Base-by-base conservation (phyloP, 768 basidiomycete genomes). In the Lactarius akahatsu region DNA sequence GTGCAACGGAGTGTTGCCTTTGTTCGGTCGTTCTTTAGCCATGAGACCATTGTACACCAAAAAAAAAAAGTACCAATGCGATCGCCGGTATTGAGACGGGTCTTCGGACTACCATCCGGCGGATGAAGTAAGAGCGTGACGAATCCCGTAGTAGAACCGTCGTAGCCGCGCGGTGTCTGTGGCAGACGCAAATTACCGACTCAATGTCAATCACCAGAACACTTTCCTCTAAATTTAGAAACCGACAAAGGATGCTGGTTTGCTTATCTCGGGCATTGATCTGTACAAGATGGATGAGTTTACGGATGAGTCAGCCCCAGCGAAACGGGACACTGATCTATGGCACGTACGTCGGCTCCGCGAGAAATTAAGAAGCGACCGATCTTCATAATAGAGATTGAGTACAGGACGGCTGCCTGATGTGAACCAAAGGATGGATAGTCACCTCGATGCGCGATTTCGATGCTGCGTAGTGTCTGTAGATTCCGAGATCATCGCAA, bases 1-100 rank as follows among this genome's bases (percentile, higher is more conserved):
- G 81, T 99, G 97, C 43, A 99, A 79, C 2, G 97, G 94, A 2
- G 97, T 98, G 74, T 98, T 97, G 59, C 96, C 96, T 92, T 60
- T 26, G 32, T 92, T 58, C 9, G 16, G 32, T 32, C 26, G 40
- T 4, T 10, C 11, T 28, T 62, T 10, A 66, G 38, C 38, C 55
- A 41, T 23, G 30, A 73, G 61, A 63, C 71, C 71, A 55, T 58
- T 66, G 34, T 64, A 20, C 47, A 69, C 65, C 45, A 63, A 67
- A 72, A 67, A 71, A 67, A 71, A 54, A 28, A 57, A 68, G 57
- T 74, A 90, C 91, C 90, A 57, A 91, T 79, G 61, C 91, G 85
- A 81, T 94, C 93, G 59, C 82, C 85, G 32, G 91, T 91, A 73
- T 98, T 98, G 63, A 98, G 80, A 59, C 94, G 86, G 52, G 89